Percentiles rank a stretch among this genome's conserved stretches.
Conservation (phyloP, 495 filamentous ascomycete species). For the Cercophora newfieldiana region DNA sequence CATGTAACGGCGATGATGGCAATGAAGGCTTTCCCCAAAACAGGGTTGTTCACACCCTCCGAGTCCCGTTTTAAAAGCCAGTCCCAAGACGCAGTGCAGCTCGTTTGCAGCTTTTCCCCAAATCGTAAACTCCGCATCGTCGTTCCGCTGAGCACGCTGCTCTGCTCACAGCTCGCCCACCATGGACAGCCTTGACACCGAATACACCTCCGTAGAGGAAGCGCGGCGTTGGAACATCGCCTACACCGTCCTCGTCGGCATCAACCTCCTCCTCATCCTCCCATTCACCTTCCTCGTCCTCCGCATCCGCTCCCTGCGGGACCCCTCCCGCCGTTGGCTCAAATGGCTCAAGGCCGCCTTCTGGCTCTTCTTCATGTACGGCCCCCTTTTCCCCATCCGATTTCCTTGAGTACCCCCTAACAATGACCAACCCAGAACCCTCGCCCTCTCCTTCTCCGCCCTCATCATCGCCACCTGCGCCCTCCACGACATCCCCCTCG, state of each 20-base stretch:
- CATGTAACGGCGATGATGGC: neutral
- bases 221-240: neutral
- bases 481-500: neutral
- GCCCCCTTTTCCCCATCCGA: no score
- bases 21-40: neutral
- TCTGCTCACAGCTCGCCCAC: neutral
- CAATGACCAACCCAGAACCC: no score
- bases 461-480: slow-evolving; percentile 3
- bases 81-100: neutral
- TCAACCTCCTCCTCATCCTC: slow-evolving; percentile 7
- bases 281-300: slow-evolving; percentile 1
- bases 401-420: no score
- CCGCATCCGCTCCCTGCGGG: neutral
- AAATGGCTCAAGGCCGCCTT: slow-evolving; percentile 5
- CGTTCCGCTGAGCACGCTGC: neutral
- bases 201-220: neutral
- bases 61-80: neutral
- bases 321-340: neutral
- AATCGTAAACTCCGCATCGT: neutral
- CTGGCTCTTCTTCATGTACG: neutral
- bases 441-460: neutral
- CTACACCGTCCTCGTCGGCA: slow-evolving; percentile 3
- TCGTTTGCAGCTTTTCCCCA: neutral
- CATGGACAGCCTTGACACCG: neutral
- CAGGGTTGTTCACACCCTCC: neutral